Conservation (phyloP, 208 protist genomes). For the Wallacemonas sp. region DNA sequence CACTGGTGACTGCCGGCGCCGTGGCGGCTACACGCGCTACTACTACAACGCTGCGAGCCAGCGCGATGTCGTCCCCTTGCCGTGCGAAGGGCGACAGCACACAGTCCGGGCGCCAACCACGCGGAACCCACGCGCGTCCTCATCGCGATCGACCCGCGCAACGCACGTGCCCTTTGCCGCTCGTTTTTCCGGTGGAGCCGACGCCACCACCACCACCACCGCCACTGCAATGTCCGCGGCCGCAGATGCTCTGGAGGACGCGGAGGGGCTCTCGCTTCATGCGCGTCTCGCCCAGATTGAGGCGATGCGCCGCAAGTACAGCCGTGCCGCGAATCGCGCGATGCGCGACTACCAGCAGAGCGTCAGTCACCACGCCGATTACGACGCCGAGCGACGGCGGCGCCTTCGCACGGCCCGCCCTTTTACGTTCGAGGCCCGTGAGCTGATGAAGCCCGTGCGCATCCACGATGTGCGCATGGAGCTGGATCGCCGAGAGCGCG, state of each 20-base stretch:
- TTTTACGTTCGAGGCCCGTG: slow-evolving; percentile 72
- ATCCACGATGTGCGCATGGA: slow-evolving; percentile 49
- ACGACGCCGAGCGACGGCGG: slow-evolving; percentile 51
- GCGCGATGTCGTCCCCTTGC: not conserved
- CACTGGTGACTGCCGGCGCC: not conserved
- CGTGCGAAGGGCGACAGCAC: not conserved
- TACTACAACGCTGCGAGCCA: slow-evolving; percentile 16
- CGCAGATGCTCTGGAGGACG: not conserved
- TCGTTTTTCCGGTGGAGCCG: not conserved
- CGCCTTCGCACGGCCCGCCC: slow-evolving; percentile 35
- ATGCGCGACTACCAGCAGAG: slow-evolving; percentile 59
- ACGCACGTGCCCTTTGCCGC: not conserved
- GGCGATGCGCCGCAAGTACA: slow-evolving; percentile 52
- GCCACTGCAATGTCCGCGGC: not conserved
- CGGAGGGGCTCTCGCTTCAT: slow-evolving; percentile 14
- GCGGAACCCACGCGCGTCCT: not conserved
- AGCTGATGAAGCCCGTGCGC: slow-evolving; percentile 40
- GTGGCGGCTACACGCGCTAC: slow-evolving; percentile 13
- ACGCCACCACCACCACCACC: not conserved
- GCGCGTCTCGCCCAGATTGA: slow-evolving; percentile 50
- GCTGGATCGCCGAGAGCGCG: slow-evolving; percentile 35
- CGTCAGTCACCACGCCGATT: slow-evolving; percentile 49
- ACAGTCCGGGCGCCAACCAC: not conserved
- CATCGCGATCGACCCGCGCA: not conserved
- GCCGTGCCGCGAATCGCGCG: slow-evolving; percentile 40